Conservation (phyloP, 2,329 filamentous ascomycete species). For the Exserohilum turcica region DNA sequence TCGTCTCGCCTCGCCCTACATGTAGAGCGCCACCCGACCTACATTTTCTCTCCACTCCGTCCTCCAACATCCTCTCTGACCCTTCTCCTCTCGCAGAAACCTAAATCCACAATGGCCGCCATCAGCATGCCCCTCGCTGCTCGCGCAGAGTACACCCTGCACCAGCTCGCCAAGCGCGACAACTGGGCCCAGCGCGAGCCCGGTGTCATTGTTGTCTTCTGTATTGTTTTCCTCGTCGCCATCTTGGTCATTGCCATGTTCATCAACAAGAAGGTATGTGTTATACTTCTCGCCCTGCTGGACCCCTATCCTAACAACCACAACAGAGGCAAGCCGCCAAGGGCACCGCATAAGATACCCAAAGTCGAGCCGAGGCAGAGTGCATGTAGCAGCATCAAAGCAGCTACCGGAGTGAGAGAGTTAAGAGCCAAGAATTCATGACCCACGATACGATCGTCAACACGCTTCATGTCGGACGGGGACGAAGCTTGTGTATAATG, state of each 20-base stretch:
- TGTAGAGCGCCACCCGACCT: slow-evolving; percentile 9
- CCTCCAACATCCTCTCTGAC: slow-evolving; percentile 17
- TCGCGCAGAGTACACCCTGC: slow-evolving; percentile 44
- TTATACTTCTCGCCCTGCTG: neutral
- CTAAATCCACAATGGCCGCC: slow-evolving; percentile 44
- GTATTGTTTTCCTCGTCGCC: slow-evolving; percentile 62
- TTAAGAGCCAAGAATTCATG: slow-evolving; percentile 5
- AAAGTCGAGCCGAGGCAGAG: slow-evolving; percentile 12
- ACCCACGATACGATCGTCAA: slow-evolving; percentile 10
- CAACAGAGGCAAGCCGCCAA: slow-evolving; percentile 21
- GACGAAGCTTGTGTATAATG: slow-evolving; percentile 33
- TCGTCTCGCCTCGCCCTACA: slow-evolving; percentile 12
- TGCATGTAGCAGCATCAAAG: neutral
- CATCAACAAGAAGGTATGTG: slow-evolving; percentile 53
- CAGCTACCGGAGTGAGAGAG: neutral
- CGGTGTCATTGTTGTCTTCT: slow-evolving; percentile 67
- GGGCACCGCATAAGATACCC: slow-evolving; percentile 22
- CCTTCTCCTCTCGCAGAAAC: slow-evolving; percentile 23
- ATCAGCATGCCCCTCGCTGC: slow-evolving; percentile 45
- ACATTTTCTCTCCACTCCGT: slow-evolving; percentile 1
- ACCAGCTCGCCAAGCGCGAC: slow-evolving; percentile 56
- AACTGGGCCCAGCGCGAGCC: slow-evolving; percentile 64
- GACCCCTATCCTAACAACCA: slow-evolving; percentile 6
- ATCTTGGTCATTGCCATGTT: slow-evolving; percentile 58
- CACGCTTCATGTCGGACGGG: slow-evolving; percentile 4